Conservation (phyloP, 768 basidiomycete species). For the Crepidotus variabilis region DNA sequence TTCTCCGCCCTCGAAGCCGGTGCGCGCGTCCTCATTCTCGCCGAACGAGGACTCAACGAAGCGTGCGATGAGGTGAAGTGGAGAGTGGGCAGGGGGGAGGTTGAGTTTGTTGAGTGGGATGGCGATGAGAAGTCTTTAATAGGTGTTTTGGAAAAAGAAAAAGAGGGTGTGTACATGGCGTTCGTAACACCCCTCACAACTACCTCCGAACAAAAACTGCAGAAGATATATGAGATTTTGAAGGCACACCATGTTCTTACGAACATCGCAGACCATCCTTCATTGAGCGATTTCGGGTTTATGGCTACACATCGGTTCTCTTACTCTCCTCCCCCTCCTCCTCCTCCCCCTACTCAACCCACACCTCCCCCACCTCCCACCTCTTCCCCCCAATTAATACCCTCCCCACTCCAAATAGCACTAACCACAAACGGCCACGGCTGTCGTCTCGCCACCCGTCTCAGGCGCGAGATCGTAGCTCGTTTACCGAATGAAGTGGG, state of each 20-base stretch:
- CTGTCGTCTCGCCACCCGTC: constrained; percentile 75
- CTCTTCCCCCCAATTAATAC: not conserved
- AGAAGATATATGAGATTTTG: constrained; percentile 52
- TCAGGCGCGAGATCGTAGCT: constrained; percentile 80
- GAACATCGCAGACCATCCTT: constrained; percentile 85
- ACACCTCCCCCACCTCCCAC: constrained; percentile 41
- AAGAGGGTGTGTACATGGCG: constrained; percentile 49
- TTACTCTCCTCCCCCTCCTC: not conserved
- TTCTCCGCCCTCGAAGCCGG: constrained; percentile 81
- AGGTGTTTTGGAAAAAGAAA: too few relatives aligned
- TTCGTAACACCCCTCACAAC: constrained; percentile 72
- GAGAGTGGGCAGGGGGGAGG: constrained; percentile 51
- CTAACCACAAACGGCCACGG: constrained; percentile 90
- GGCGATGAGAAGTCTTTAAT: constrained; percentile 34
- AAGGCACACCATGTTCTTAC: constrained; percentile 60
- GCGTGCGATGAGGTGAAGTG: constrained; percentile 74
- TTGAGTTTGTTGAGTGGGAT: constrained; percentile 57
- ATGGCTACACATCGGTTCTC: constrained; percentile 79
- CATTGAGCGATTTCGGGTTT: constrained; percentile 88
- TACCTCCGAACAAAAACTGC: constrained; percentile 56
- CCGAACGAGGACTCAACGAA: constrained; percentile 39
- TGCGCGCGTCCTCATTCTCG: constrained; percentile 63
- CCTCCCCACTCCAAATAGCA: constrained; percentile 30
- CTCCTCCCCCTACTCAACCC: constrained; percentile 24
- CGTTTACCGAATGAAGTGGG: constrained; percentile 72